phyloP scores from a whole-genome alignment of 2,329 filamentous ascomycete genomes.

The Metarhizium album region DNA sequence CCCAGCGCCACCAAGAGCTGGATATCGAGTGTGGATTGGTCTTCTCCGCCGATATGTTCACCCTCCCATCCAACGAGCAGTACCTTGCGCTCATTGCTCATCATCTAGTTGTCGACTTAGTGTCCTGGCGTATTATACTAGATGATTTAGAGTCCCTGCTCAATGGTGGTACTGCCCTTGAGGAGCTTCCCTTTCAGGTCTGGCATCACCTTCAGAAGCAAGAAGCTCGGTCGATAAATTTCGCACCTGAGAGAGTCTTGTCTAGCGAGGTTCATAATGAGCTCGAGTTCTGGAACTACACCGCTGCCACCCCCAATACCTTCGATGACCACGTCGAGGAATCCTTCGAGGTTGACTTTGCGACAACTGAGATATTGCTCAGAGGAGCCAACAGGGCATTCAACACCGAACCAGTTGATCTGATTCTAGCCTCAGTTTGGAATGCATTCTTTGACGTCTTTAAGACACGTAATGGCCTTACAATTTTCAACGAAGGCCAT shows the following conservation, averaged over 20 bases:
- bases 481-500: constrained; percentile 11
- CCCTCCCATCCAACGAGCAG: constrained; percentile 9
- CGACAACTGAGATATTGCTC: not conserved
- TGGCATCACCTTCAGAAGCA: constrained; percentile 18
- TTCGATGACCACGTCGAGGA: constrained; percentile 1
- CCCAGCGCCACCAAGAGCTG: constrained; percentile 1
- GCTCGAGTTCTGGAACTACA: constrained; percentile 2
- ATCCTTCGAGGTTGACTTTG: constrained; percentile 1
- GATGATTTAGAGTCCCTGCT: constrained; percentile 31
- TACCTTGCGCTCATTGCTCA: constrained; percentile 22
- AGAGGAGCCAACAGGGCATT: constrained; percentile 2
- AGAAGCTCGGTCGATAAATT: not conserved
- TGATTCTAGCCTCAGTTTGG: constrained; percentile 20
- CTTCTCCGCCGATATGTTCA: constrained; percentile 8
- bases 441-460: constrained; percentile 20
- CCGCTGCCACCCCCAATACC: not conserved
- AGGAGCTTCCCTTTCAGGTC: constrained; percentile 22
- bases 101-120: constrained; percentile 31
- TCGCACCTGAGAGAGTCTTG: not conserved
- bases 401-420: constrained; percentile 21
- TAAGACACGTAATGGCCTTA: constrained; percentile 16
- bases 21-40: constrained; percentile 13
- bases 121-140: constrained; percentile 34
- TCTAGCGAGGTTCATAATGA: not conserved
- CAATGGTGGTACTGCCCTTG: constrained; percentile 10